Base-by-base conservation (phyloP, 371 early-diverging fungal genomes). In the Mucor circinelloides region DNA sequence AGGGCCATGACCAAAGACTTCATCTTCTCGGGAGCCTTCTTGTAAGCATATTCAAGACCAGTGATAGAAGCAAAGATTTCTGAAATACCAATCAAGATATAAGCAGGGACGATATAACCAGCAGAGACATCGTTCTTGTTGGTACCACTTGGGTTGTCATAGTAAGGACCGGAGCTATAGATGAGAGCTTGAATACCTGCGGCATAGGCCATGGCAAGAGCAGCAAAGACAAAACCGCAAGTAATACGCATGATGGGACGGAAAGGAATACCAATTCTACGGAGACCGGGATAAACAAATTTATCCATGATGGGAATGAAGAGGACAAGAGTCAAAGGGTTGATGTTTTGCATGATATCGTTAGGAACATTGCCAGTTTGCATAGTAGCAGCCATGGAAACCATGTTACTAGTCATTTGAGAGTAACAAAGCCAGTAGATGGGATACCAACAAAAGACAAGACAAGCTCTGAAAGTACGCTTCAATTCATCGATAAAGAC, bases 11-110 rank as follows among this genome's bases (percentile, higher is more conserved):
- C 88, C 6, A 91, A 78, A 4, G 93, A 91, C 80, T 92, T 93
- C 83, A 93, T 88, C 59, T 82, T 81, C 6, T 77, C 79, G 1
- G 92, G 87, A 6, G 93, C 93, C 72, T 89, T 87, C 66, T 83
- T 89, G 84, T 86, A 93, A 7, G 93, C 93, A 68, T 87, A 91
- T 78, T 93, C 93, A 28, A 91, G 83, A 64, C 92, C 93, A 9
- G 92, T 93, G 50, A 89, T 86, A n/a, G 90, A 90, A 1, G 91
- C 83, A 67, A 93, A 91, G 38, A 91, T 88, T 82, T 90, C 91
- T n/a, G 90, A 89, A 52, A 89, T 79, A 46, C 85, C 91, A 36
- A 91, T 79, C n/a, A 88, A 70, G 46, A 88, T 74, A 63, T 90
- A 93, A 9, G 90, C 84, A 19, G 91, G 91, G 31, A 91, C 71